A percentile compares a stretch with the other conserved stretches of the same genome.
Conservation (phyloP, 2,329 filamentous ascomycete genomes). For the Aspergillus bombycis region DNA sequence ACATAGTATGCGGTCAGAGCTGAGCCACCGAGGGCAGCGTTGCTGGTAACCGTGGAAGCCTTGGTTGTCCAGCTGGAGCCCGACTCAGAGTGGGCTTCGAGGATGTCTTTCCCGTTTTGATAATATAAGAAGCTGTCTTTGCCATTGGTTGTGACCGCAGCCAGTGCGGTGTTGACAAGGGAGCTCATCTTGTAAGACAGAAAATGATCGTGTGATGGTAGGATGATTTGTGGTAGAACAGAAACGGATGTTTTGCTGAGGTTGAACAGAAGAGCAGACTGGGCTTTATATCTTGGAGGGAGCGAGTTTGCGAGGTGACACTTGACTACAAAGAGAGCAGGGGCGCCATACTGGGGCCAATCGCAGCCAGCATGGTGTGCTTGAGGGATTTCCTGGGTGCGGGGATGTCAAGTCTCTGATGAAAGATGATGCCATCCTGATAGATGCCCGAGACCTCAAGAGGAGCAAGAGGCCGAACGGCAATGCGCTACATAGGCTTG, state of each 20-base stretch:
- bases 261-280: too few species aligned
- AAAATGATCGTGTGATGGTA: background rate
- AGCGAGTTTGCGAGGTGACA: background rate
- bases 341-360: background rate
- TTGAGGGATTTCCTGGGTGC: background rate
- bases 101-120: background rate
- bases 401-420: too few species aligned
- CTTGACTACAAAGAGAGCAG: background rate
- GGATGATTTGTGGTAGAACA: background rate
- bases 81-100: conserved; percentile 1
- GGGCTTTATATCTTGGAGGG: background rate
- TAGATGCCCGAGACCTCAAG: background rate
- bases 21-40: conserved; percentile 1
- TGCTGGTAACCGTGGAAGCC: conserved; percentile 2
- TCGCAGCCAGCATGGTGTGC: background rate
- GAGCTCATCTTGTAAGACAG: background rate
- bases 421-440: background rate
- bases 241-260: background rate
- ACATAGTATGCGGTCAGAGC: conserved; percentile 9
- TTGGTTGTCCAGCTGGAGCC: conserved; percentile 5
- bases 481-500: background rate
- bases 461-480: background rate
- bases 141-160: conserved; percentile 3
- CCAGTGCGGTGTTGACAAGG: background rate
- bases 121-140: conserved; percentile 3